Conservation (phyloP, 768 basidiomycete species). For the Rhizopogon sp. region DNA sequence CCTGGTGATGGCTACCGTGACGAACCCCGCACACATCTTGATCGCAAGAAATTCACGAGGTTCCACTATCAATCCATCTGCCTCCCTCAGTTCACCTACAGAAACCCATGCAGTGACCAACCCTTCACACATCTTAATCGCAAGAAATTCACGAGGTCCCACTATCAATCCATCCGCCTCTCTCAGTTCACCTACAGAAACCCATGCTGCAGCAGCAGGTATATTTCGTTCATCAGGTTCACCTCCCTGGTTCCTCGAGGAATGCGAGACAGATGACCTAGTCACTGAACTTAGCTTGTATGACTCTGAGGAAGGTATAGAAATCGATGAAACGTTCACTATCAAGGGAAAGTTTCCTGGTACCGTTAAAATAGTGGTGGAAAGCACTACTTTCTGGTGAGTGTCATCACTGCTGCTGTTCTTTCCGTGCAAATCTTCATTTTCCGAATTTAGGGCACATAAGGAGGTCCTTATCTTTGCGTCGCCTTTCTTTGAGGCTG, state of each 20-base stretch:
- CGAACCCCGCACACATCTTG: constrained; percentile 80
- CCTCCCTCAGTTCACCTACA: constrained; percentile 77
- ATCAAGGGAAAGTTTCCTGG: constrained; percentile 67
- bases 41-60: constrained; percentile 84
- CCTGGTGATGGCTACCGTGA: constrained; percentile 36
- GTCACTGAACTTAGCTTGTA: constrained; percentile 65
- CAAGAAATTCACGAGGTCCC: constrained; percentile 73
- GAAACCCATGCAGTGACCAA: constrained; percentile 80
- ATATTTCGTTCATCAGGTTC: constrained; percentile 80
- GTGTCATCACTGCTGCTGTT: constrained; percentile 21
- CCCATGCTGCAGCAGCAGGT: constrained; percentile 81
- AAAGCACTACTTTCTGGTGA: constrained; percentile 87
- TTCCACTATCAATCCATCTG: constrained; percentile 64
- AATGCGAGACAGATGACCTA: constrained; percentile 64
- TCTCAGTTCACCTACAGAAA: constrained; percentile 82
- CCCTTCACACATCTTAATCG: constrained; percentile 85
- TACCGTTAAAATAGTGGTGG: constrained; percentile 87
- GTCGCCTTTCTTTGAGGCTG: constrained; percentile 93
- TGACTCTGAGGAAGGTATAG: constrained; percentile 66
- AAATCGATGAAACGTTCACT: constrained; percentile 77
- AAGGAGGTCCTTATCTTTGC: constrained; percentile 89
- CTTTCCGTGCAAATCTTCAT: constrained; percentile 4
- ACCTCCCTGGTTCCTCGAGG: constrained; percentile 76
- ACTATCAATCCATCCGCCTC: constrained; percentile 76
- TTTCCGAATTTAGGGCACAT: constrained; percentile 59